Base-by-base conservation (phyloP, 139 green algal genomes). In the Chlorella sp. region DNA sequence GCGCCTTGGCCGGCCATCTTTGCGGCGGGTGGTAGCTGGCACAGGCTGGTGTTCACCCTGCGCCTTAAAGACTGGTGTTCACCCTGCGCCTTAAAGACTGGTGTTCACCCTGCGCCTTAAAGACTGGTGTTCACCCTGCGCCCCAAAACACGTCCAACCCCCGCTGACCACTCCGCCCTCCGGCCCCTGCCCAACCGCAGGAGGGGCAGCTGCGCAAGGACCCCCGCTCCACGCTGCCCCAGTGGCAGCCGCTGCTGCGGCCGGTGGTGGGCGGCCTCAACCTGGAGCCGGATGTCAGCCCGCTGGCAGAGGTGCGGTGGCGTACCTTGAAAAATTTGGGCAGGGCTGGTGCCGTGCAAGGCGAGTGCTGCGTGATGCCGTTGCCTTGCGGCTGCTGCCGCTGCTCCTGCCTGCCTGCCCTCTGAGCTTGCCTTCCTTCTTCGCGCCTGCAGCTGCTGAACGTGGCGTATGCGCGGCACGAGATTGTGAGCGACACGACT, bases 401-500 rank as follows among this genome's bases (percentile, higher is more conserved):
- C n/a, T n/a, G n/a, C n/a, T n/a, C n/a, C n/a, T n/a, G n/a, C n/a
- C n/a, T n/a, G n/a, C n/a, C n/a, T n/a, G n/a, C n/a, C n/a, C n/a
- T n/a, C n/a, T n/a, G n/a, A n/a, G n/a, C n/a, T n/a, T n/a, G n/a
- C n/a, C n/a, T n/a, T n/a, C n/a, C n/a, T n/a, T n/a, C n/a, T n/a
- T n/a, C n/a, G n/a, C n/a, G n/a, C n/a, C n/a, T n/a, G 69, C n/a
- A 83, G 77, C 77, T 83, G 77, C 77, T 83, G 20, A 83, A 83
- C 60, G 41, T 83, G 38, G 77, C 77, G 0, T 74, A 51, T 6
- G 77, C 77, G 41, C 41, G 62, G 56, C 77, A 83, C 40, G 77
- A 83, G 58, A 68, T 83, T 38, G 62, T 62, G 34, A 73, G 54
- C 54, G 77, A 83, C 77, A 24, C 9, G 16, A n/a, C 43, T 6